Base-by-base conservation (phyloP, 1,284 basidiomycete genomes). In the Pholiota adiposa region DNA sequence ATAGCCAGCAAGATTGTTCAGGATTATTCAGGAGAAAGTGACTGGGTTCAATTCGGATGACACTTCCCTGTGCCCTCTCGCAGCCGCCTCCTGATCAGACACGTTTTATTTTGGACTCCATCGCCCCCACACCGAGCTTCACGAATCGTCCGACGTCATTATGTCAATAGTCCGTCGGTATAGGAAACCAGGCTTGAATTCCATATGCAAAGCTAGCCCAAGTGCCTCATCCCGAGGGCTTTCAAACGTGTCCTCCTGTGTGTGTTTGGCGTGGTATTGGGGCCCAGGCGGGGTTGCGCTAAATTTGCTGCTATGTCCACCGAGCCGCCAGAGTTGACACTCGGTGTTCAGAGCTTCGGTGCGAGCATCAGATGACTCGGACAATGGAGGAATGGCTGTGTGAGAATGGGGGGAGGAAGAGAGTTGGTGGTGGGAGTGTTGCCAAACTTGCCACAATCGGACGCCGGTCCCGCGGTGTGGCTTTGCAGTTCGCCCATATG, bases 401-500 rank as follows among this genome's bases (percentile, higher is more conserved):
- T 56, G 54, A 56, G 54, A 56, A 31, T 16, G 19, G 54, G 38
- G 33, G 58, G 41, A 43, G 34, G 23, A 31, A 55, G 41, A 48
- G 56, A 48, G 48, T 31, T 51, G 41, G 52, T 51, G 55, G 52
- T 54, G 55, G 40, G 41, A 49, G 16, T 49, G 52, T 54, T 60
- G 63, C 61, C 50, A 63, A 63, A 56, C 54, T 58, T 56, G 62
- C 59, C 53, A 63, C 56, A 54, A 58, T 43, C 52, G n/a, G n/a
- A n/a, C n/a, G n/a, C n/a, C n/a, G 52, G 59, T 46, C 46, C 61
- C 63, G 57, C 57, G 58, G 58, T 51, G 54, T 54, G 33, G 31
- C 60, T 65, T 65, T 56, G 58, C 62, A 49, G 54, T 12, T 12
- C 14, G 36, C 62, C 65, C 64, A 67, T 69, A 67, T 69, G 66